A percentile compares a stretch with the other conserved stretches of the same genome.
Evolutionary conservation across 1,284 basidiomycete genomes (phyloP).

Genomic region (Sphagnurus paluster): DNA sequence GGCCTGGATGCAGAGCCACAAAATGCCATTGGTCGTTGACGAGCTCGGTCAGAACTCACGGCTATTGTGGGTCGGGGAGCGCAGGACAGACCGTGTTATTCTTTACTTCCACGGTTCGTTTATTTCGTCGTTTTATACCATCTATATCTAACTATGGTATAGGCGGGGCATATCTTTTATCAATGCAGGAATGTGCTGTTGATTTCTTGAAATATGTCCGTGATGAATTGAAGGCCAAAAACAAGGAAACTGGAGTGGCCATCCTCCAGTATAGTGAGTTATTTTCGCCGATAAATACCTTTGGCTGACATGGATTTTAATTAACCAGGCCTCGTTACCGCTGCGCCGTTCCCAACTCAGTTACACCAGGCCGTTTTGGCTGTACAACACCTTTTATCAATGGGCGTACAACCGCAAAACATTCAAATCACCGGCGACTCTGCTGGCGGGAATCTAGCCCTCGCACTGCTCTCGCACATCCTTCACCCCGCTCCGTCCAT

Average conservation of each 20-base stretch:
- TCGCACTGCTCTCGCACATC: conserved; percentile 42
- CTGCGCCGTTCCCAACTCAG: conserved; percentile 35
- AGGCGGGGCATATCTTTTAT: conserved; percentile 35
- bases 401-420: conserved; percentile 41
- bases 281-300: not conserved
- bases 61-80: conserved; percentile 39
- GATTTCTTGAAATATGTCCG: conserved; percentile 30
- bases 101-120: conserved; percentile 41
- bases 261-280: conserved; percentile 32
- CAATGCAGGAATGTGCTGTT: conserved; percentile 22
- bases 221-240: conserved; percentile 23
- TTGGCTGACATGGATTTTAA: not conserved
- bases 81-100: conserved; percentile 34
- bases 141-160: too few relatives aligned
- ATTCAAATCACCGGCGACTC: conserved; percentile 57
- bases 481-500: conserved; percentile 29
- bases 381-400: conserved; percentile 33
- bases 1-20: conserved; percentile 18
- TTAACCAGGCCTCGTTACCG: conserved; percentile 26
- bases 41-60: conserved; percentile 24
- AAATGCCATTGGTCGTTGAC: conserved; percentile 22
- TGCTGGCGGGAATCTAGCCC: conserved; percentile 43
- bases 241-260: conserved; percentile 28
- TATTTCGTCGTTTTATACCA: too few relatives aligned
- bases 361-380: conserved; percentile 33